These are phyloP conservation scores for Leccinum broughii DNA, from an alignment of 768 basidiomycete species.

Conservation along the genomic window DNA sequence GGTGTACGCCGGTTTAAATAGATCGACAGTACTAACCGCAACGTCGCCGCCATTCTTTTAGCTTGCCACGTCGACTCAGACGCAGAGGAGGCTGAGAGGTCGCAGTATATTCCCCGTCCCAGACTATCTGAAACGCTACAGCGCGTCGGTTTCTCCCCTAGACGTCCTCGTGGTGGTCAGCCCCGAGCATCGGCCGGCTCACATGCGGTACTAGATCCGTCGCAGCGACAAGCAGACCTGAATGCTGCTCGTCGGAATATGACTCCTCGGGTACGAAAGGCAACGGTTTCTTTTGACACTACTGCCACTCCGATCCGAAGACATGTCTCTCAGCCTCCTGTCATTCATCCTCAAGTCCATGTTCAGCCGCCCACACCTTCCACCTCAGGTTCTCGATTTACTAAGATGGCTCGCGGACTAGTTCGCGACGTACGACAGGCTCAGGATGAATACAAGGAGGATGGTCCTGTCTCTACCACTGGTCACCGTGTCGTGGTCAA, in stretches of 20 bases:
- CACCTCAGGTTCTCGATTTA: constrained; percentile 54
- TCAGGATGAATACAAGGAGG: constrained; percentile 22
- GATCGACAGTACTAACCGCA: neutral
- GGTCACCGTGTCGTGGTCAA: constrained; percentile 9
- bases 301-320: constrained; percentile 30
- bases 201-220: constrained; percentile 12
- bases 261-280: constrained; percentile 37
- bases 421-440: constrained; percentile 55
- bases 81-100: constrained; percentile 47
- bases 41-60: constrained; percentile 36
- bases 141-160: constrained; percentile 70
- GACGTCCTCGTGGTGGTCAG: constrained; percentile 60
- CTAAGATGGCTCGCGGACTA: constrained; percentile 56
- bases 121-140: constrained; percentile 72
- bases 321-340: constrained; percentile 19
- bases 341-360: constrained; percentile 48
- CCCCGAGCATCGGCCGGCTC: constrained; percentile 24
- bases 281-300: constrained; percentile 31
- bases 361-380: constrained; percentile 66
- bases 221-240: constrained; percentile 17
- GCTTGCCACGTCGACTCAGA: constrained; percentile 50
- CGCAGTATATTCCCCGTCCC: constrained; percentile 49
- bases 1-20: constrained; percentile 8
- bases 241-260: constrained; percentile 23
- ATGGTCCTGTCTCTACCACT: constrained; percentile 1